These are phyloP conservation scores for Lasiodiplodia gonubiensis DNA, from an alignment of 2,329 filamentous ascomycete species.

Conservation along the genomic window DNA sequence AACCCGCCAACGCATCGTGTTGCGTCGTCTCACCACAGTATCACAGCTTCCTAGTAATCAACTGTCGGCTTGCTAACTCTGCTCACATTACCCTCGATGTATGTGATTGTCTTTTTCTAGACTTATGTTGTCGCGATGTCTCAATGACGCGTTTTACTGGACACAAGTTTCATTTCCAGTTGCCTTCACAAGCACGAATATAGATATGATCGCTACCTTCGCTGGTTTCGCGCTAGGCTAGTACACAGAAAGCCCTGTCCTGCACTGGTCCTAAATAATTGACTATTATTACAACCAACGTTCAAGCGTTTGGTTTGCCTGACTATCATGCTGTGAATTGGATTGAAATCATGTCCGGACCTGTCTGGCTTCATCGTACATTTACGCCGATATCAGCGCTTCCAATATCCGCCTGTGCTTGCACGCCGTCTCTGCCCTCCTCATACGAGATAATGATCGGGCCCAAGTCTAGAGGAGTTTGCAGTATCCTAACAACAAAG, in stretches of 20 bases:
- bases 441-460: not conserved
- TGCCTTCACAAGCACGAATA: not conserved
- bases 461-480: constrained; percentile 10
- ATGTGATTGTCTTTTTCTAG: not conserved
- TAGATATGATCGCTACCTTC: too few relatives aligned
- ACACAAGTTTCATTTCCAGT: not conserved
- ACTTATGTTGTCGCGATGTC: not conserved
- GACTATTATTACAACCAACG: not conserved
- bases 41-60: too few relatives aligned
- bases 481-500: not conserved
- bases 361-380: not conserved
- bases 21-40: not conserved
- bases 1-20: not conserved
- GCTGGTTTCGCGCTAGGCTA: too few relatives aligned
- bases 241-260: too few relatives aligned
- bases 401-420: not conserved
- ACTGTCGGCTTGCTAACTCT: too few relatives aligned
- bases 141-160: not conserved
- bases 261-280: too few relatives aligned
- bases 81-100: not conserved
- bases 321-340: not conserved
- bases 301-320: not conserved
- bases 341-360: not conserved
- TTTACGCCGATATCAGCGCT: not conserved
- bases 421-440: not conserved